phyloP scores from a whole-genome alignment of 768 basidiomycete genomes.

The Boletales sp. region DNA sequence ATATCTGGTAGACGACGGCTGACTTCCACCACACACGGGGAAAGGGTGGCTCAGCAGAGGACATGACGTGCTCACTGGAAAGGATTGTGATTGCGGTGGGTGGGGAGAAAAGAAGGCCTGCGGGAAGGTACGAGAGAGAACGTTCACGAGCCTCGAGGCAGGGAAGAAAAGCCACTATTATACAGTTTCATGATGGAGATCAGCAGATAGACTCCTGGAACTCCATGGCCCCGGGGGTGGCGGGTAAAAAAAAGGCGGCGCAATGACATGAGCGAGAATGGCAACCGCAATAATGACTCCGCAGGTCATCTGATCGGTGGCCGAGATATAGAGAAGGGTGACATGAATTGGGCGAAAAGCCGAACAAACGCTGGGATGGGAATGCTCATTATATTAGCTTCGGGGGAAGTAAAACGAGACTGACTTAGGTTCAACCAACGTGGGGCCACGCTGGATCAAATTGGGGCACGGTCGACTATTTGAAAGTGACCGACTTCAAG shows the following conservation, averaged over 20 bases:
- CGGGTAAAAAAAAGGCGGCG: constrained; percentile 1
- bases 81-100: not conserved
- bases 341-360: constrained; percentile 5
- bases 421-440: constrained; percentile 4
- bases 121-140: constrained; percentile 13
- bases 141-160: constrained; percentile 16
- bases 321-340: not conserved
- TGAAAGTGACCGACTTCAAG: constrained; percentile 4
- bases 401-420: constrained; percentile 11
- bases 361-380: not conserved
- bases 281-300: not conserved
- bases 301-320: not conserved
- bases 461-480: constrained; percentile 12
- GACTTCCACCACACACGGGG: constrained; percentile 54
- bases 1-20: constrained; percentile 63
- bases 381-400: not conserved
- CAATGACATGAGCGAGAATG: not conserved
- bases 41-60: constrained; percentile 14
- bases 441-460: constrained; percentile 4
- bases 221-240: not conserved
- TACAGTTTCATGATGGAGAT: constrained; percentile 4
- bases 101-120: constrained; percentile 6
- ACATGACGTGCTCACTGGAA: constrained; percentile 5
- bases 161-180: constrained; percentile 6
- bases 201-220: constrained; percentile 12